phyloP scores from a whole-genome alignment of 352 stramenopile species.

The Blastocystis sp. region DNA sequence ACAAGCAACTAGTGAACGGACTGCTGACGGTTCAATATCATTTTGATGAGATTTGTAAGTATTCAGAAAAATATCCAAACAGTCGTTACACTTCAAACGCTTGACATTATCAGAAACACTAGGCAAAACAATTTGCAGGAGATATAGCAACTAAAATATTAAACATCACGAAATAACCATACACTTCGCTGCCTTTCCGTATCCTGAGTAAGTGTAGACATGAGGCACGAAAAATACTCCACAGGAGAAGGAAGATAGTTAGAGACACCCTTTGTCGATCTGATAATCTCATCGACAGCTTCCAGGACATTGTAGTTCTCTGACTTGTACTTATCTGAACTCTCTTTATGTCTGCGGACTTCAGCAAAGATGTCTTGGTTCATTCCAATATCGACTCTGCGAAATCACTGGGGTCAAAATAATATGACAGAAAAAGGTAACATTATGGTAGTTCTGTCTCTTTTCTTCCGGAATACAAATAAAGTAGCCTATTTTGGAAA shows the following conservation, averaged over 20 bases:
- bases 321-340: slow-evolving; percentile 12
- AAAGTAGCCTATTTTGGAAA: neutral
- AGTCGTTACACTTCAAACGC: slow-evolving; percentile 54
- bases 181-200: neutral
- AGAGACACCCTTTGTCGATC: neutral
- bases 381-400: neutral
- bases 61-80: slow-evolving; percentile 42
- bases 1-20: neutral
- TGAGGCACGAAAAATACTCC: slow-evolving; percentile 49
- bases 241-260: slow-evolving; percentile 1
- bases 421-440: neutral
- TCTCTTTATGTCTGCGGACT: slow-evolving; percentile 31
- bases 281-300: slow-evolving; percentile 19
- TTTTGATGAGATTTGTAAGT: slow-evolving; percentile 3
- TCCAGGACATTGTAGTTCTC: slow-evolving; percentile 36
- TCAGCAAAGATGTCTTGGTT: neutral
- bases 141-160: slow-evolving; percentile 14
- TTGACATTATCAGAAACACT: slow-evolving; percentile 42
- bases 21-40: slow-evolving; percentile 19
- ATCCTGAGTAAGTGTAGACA: slow-evolving; percentile 13
- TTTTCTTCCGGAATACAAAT: neutral
- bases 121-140: slow-evolving; percentile 33
- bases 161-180: neutral
- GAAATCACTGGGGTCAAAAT: neutral
- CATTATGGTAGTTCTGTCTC: neutral